Evolutionary conservation across 257 asterid species (phyloP), one percentile per base, ranked within the genome.

Genomic region (Solanum pinnatisectum): DNA sequence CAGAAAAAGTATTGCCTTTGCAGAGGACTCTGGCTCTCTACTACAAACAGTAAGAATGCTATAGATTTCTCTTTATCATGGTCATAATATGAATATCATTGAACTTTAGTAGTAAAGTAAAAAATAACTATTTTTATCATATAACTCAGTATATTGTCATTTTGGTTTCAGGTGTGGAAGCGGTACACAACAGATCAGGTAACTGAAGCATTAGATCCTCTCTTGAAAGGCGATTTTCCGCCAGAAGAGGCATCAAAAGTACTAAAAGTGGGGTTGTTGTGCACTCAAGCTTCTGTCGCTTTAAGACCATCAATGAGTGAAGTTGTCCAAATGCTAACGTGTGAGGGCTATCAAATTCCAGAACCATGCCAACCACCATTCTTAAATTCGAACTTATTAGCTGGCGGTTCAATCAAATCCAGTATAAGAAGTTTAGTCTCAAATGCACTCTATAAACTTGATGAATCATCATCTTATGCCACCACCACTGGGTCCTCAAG

Each of bases 311-410:
- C 98, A 27, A 96, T 96, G 99, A 91, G 30, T 20, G 93, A 92
- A 36, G 99, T 95, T 8, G 93, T 97, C 11, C 73, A 60, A 60
- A 93, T 97, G 98, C 95, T 97, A 6, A 90, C 92, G 1, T 92
- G 93, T 10, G 92, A 90, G 63, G 90, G 89, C 84, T 84, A 60
- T 44, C 93, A 90, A 59, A 93, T 95, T 59, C 96, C 98, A 1
- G 96, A 92, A 49, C 96, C 99, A 30, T 92, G 90, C 56, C 98
- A 95, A 79, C 98, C 99, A 0, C 98, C 99, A 16, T 97, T 97
- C 86, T 42, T 97, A 33, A 95, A 90, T 90, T 39, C 95, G 2
- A 87, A 91, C 20, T 56, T 91, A 36, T 84, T 93, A 35, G 90
- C 93, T 20, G 78, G 87, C 22, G 87, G 89, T 89, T 88, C 98